Base-by-base conservation (phyloP, 2,329 filamentous ascomycete genomes). In the Zymoseptoria crescenta region DNA sequence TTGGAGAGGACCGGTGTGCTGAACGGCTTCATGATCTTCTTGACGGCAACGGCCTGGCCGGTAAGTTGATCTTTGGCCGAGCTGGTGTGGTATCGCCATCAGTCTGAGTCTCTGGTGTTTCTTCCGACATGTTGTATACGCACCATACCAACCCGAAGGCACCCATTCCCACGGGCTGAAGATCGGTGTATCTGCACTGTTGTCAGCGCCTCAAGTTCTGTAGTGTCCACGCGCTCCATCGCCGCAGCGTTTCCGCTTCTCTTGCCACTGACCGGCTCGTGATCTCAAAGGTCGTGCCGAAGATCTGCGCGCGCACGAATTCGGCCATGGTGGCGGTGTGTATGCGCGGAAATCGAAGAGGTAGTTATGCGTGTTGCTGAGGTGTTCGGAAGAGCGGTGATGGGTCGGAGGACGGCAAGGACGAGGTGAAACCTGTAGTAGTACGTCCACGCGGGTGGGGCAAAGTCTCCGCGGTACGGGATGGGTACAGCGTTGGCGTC, bases 1-100 rank as follows among this genome's bases (percentile, higher is more conserved):
- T 99, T 99, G 60, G 94, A 94, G 53, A 99, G 82, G 60, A 99
- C 94, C 1, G 94, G 92, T n/a, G 94, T 99, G 82, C 92, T 96
- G 79, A 99, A 99, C 8, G 94, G 94, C 81, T 97, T 99, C 93
- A 99, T 97, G 73, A 99, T 99, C 85, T 99, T 99, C 84, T 99
- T 99, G 74, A 99, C 92, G 60, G 94, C 94, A 62, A 99, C 94
- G 77, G 92, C 91, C 76, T 96, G 92, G 74, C 85, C 89, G 61
- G 94, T 97, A 77, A 99, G 91, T 80, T 97, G 92, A 76, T 99
- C 94, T 78, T 91, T 93, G 59, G 94, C 94, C 65, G 94, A 97
- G 78, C 93, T 97, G 74, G 13, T 45, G 35, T 45, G 35, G 35
- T 68, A 64, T 20, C 20, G 16, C 48, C 35, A 52, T 54, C 49